Percentiles rank a stretch among this genome's conserved stretches.
Conservation (phyloP, 2,329 filamentous ascomycete genomes). For the Bretziella fagacearum region DNA sequence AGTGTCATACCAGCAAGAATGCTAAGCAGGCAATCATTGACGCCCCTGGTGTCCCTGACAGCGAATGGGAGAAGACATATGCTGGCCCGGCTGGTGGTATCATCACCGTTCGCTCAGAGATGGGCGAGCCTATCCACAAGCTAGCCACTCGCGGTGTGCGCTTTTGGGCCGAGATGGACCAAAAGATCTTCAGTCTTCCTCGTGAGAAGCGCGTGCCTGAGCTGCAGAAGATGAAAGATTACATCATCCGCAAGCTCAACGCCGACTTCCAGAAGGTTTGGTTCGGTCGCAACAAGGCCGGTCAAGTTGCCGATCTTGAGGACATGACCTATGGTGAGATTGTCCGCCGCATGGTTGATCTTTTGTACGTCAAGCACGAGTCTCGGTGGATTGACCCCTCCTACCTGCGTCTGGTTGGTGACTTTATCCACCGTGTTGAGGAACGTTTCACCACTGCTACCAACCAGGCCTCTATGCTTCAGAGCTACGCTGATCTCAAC, state of each 20-base stretch:
- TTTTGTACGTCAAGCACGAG: conserved; percentile 85
- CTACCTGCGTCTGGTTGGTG: conserved; percentile 66
- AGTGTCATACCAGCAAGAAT: conserved; percentile 71
- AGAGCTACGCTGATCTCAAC: conserved; percentile 77
- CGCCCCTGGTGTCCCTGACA: conserved; percentile 65
- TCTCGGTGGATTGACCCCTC: conserved; percentile 81
- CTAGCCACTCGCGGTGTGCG: conserved; percentile 86
- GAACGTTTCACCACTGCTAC: conserved; percentile 71
- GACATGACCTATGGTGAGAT: conserved; percentile 94
- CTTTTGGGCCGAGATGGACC: conserved; percentile 98
- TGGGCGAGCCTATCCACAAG: conserved; percentile 99
- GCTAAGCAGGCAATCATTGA: conserved; percentile 85
- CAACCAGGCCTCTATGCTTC: conserved; percentile 64
- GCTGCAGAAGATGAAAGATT: conserved; percentile 71
- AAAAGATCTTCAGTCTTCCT: conserved; percentile 92
- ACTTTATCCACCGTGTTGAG: conserved; percentile 93
- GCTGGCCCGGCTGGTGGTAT: conserved; percentile 81
- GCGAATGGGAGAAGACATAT: conserved; percentile 84
- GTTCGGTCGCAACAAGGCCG: conserved; percentile 74
- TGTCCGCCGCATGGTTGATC: conserved; percentile 67
- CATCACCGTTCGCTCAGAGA: conserved; percentile 92
- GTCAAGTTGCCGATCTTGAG: conserved; percentile 70
- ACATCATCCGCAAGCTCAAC: conserved; percentile 92
- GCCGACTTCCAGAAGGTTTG: conserved; percentile 94
- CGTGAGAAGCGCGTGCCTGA: conserved; percentile 84